phyloP scores from a whole-genome alignment of 2,329 filamentous ascomycete genomes.

The Colletotrichum ledebouriae region DNA sequence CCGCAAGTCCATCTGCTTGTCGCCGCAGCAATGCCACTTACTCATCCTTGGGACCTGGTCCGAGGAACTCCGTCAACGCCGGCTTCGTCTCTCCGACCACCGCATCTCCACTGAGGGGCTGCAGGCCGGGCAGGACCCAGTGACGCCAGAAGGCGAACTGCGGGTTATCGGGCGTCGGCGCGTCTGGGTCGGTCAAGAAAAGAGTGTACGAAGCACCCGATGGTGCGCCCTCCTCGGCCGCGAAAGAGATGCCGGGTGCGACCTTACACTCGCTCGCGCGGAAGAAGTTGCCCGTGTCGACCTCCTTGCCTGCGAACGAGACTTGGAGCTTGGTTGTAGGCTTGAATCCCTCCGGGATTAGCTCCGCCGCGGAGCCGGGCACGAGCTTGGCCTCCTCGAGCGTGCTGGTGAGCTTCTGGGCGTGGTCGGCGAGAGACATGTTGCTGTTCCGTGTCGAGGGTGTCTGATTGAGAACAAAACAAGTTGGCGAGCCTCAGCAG shows the following conservation, averaged over 20 bases:
- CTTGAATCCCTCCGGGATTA: slow-evolving; percentile 59
- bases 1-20: background rate
- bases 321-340: slow-evolving; percentile 57
- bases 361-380: slow-evolving; percentile 53
- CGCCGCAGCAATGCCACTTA: slow-evolving; percentile 46
- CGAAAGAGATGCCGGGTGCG: slow-evolving; percentile 54
- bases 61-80: slow-evolving; percentile 58
- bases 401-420: slow-evolving; percentile 47
- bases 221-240: slow-evolving; percentile 50
- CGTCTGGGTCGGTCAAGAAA: slow-evolving; percentile 67
- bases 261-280: slow-evolving; percentile 54
- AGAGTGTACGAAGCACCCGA: slow-evolving; percentile 57
- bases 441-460: background rate
- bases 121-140: slow-evolving; percentile 61
- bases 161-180: slow-evolving; percentile 67
- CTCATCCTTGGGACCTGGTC: slow-evolving; percentile 62
- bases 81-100: slow-evolving; percentile 49
- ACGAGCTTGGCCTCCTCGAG: slow-evolving; percentile 56
- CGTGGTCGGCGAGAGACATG: slow-evolving; percentile 43
- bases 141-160: slow-evolving; percentile 69
- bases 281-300: slow-evolving; percentile 56
- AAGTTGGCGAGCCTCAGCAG: too few species aligned
- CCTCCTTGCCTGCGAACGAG: slow-evolving; percentile 50
- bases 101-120: slow-evolving; percentile 47
- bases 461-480: background rate